A percentile compares a stretch with the other conserved stretches of the same genome.
Evolutionary conservation across 495 filamentous ascomycete species (phyloP).

Genomic region (Bacidia rubella): DNA sequence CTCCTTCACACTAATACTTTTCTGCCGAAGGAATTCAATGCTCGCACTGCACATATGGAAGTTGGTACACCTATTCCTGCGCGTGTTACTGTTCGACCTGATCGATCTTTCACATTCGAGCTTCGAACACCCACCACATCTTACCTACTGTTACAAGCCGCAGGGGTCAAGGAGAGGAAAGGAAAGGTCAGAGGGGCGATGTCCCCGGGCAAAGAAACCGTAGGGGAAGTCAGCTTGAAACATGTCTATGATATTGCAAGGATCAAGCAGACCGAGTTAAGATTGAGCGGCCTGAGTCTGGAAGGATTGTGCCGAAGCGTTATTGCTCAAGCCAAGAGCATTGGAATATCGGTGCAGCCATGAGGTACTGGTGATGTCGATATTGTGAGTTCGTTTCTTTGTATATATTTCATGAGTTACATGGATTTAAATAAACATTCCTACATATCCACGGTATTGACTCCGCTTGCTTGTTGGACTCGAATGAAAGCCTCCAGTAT

Average conservation of each 20-base stretch:
- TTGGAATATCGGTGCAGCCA: constrained; percentile 69
- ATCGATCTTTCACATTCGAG: constrained; percentile 87
- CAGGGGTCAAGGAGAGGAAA: constrained; percentile 61
- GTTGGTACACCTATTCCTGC: constrained; percentile 78
- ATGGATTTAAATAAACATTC: background rate
- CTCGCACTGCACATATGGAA: constrained; percentile 73
- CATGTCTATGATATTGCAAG: constrained; percentile 96
- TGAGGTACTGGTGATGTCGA: constrained; percentile 24
- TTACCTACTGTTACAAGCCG: constrained; percentile 74
- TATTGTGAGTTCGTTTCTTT: background rate
- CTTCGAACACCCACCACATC: constrained; percentile 85
- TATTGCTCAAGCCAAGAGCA: constrained; percentile 75
- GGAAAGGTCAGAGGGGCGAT: constrained; percentile 65
- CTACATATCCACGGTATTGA: background rate
- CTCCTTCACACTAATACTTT: background rate
- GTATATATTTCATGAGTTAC: background rate
- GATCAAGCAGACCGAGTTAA: constrained; percentile 78
- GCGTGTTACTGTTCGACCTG: constrained; percentile 80
- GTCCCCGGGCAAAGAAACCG: constrained; percentile 61
- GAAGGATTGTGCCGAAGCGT: constrained; percentile 75
- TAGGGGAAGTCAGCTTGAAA: constrained; percentile 80
- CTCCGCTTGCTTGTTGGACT: background rate
- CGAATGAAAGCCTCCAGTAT: too few species aligned
- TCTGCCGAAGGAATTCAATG: constrained; percentile 83
- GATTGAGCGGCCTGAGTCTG: constrained; percentile 66